Evolutionary conservation across 1,284 basidiomycete genomes (phyloP).

Genomic region (Uromyces viciae-fabae): DNA sequence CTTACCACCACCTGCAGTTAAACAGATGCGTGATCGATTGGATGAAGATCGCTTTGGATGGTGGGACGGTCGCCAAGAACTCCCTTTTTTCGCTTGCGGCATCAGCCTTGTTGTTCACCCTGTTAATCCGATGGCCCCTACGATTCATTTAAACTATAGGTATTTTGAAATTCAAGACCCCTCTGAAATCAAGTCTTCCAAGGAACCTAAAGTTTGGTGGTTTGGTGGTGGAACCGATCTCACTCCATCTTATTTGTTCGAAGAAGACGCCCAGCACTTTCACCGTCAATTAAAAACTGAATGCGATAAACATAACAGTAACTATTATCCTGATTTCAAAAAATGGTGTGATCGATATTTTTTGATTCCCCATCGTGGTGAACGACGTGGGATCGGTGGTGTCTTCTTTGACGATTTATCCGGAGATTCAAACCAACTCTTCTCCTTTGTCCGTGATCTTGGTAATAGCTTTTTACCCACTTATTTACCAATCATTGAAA

Average conservation of each 20-base stretch:
- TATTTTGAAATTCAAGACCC: slow-evolving; percentile 71
- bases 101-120: slow-evolving; percentile 91
- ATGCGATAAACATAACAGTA: slow-evolving; percentile 69
- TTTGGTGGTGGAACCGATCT: slow-evolving; percentile 96
- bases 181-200: slow-evolving; percentile 57
- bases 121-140: slow-evolving; percentile 66
- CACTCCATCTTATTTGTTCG: slow-evolving; percentile 87
- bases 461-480: slow-evolving; percentile 79
- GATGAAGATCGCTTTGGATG: slow-evolving; percentile 24
- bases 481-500: slow-evolving; percentile 75
- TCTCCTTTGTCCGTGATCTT: slow-evolving; percentile 67
- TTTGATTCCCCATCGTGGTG: slow-evolving; percentile 82
- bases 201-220: slow-evolving; percentile 88
- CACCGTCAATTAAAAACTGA: slow-evolving; percentile 73
- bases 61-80: slow-evolving; percentile 58
- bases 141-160: slow-evolving; percentile 88
- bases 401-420: slow-evolving; percentile 91
- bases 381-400: slow-evolving; percentile 85
- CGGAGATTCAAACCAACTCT: slow-evolving; percentile 64
- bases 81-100: slow-evolving; percentile 92
- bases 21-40: slow-evolving; percentile 76
- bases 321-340: slow-evolving; percentile 79
- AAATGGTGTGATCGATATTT: slow-evolving; percentile 98
- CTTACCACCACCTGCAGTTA: slow-evolving; percentile 80
- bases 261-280: slow-evolving; percentile 72